These are phyloP conservation scores for Fusarium mundagurra DNA, from an alignment of 2,329 filamentous ascomycete species.

Conservation along the genomic window DNA sequence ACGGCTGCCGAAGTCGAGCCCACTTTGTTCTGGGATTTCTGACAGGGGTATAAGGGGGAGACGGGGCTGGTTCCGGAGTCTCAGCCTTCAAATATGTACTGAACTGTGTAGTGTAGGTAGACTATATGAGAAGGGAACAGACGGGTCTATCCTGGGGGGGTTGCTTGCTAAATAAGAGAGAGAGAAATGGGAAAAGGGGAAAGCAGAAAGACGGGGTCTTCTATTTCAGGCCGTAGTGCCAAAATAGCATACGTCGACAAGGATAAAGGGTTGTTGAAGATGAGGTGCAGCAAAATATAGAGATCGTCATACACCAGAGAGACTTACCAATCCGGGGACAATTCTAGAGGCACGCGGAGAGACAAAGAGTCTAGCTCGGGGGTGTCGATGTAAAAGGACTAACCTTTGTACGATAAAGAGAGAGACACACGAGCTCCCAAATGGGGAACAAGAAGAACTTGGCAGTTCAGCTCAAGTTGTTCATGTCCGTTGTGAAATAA, in stretches of 20 bases:
- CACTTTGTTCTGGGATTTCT: constrained; percentile 20
- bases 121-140: not conserved
- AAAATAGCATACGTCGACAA: not conserved
- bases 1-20: constrained; percentile 22
- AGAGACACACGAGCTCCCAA: constrained; percentile 24
- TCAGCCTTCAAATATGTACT: not conserved
- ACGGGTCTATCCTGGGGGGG: not conserved
- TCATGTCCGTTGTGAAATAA: not conserved
- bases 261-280: constrained; percentile 12
- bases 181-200: not conserved
- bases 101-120: not conserved
- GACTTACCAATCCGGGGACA: constrained; percentile 41
- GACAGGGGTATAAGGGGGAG: constrained; percentile 15
- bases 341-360: constrained; percentile 18
- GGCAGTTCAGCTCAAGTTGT: not conserved
- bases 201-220: constrained; percentile 4
- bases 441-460: not conserved
- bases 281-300: constrained; percentile 29
- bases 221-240: constrained; percentile 2
- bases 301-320: constrained; percentile 42
- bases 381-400: not conserved
- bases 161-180: constrained; percentile 5
- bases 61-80: constrained; percentile 1
- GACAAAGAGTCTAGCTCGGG: not conserved
- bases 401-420: not conserved